Evolutionary conservation across 2,329 filamentous ascomycete genomes (phyloP).

Genomic region (Stemphylium lycopersici): DNA sequence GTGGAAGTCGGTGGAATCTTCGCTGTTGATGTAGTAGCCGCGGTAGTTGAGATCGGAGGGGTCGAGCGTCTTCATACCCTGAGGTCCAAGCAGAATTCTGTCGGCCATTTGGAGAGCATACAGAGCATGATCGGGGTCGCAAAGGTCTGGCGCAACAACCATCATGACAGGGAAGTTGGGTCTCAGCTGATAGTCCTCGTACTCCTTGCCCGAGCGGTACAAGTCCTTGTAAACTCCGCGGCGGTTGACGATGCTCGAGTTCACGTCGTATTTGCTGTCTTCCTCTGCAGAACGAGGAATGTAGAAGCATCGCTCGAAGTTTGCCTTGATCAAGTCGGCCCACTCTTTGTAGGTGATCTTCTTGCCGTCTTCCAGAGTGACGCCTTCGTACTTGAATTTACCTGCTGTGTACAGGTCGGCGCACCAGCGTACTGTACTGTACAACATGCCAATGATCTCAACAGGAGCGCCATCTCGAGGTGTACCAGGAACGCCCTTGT

Average conservation of each 20-base stretch:
- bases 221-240: slow-evolving; percentile 98
- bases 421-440: slow-evolving; percentile 87
- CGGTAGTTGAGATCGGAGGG: slow-evolving; percentile 91
- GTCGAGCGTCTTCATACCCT: slow-evolving; percentile 95
- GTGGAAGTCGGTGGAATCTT: slow-evolving; percentile 88
- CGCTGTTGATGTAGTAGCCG: slow-evolving; percentile 92
- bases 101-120: slow-evolving; percentile 82
- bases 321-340: slow-evolving; percentile 78
- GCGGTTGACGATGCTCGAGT: slow-evolving; percentile 79
- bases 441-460: slow-evolving; percentile 92
- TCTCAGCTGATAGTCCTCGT: slow-evolving; percentile 96
- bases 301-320: slow-evolving; percentile 93
- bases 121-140: slow-evolving; percentile 78
- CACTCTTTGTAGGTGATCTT: slow-evolving; percentile 75
- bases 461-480: slow-evolving; percentile 93
- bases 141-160: slow-evolving; percentile 88
- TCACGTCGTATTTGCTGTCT: slow-evolving; percentile 79
- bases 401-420: slow-evolving; percentile 69
- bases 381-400: slow-evolving; percentile 74
- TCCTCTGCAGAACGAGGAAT: slow-evolving; percentile 73
- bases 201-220: slow-evolving; percentile 91
- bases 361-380: slow-evolving; percentile 67
- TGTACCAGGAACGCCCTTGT: slow-evolving; percentile 93
- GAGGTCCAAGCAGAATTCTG: slow-evolving; percentile 78
- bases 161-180: slow-evolving; percentile 95